Evolutionary conservation across 805 yeast species (phyloP).

Genomic region (Tetrapisispora arboricola): DNA sequence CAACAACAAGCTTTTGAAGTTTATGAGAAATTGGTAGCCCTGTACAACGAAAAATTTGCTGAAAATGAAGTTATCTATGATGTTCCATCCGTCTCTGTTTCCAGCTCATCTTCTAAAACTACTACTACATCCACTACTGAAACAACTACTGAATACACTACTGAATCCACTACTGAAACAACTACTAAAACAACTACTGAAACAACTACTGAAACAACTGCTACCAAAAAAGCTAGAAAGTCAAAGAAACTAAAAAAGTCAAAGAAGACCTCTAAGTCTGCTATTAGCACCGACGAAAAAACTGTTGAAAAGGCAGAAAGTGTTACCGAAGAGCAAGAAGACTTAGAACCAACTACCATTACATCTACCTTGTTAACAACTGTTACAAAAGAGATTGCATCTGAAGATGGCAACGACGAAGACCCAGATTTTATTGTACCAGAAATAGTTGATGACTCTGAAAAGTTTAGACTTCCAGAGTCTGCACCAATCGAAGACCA

Average conservation of each 20-base stretch:
- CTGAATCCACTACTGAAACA: constrained; percentile 1
- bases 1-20: background rate
- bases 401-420: background rate
- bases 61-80: background rate
- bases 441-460: constrained; percentile 1
- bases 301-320: background rate
- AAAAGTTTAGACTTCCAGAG: background rate
- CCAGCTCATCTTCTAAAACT: background rate
- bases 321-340: constrained; percentile 1
- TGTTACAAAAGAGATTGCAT: background rate
- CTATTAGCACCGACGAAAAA: background rate
- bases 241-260: background rate
- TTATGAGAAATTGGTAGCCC: background rate
- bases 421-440: background rate
- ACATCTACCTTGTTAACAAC: constrained; percentile 3
- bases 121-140: background rate
- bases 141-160: background rate
- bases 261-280: background rate
- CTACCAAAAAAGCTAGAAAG: background rate
- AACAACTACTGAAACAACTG: background rate
- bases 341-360: background rate
- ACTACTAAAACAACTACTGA: background rate
- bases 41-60: background rate
- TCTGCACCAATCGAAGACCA: background rate
- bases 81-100: background rate